Base-by-base conservation (phyloP, 192 early-diverging fungal species). In the Phlyctochytrium arcticum region DNA sequence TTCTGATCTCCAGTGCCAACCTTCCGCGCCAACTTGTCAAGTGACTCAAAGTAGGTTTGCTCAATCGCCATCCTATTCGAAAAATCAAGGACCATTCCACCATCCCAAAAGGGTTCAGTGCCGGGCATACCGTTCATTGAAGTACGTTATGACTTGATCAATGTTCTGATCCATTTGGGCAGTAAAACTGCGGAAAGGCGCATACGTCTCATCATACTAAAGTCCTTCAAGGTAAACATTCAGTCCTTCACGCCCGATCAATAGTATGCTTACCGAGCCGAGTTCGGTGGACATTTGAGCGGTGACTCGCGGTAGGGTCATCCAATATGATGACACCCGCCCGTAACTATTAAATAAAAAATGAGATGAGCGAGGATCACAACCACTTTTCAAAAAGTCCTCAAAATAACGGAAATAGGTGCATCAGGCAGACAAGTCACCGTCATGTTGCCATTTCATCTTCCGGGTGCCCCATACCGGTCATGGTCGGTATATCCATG, bases 181-280 rank as follows among this genome's bases (percentile, higher is more conserved):
- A 8, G 32, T 2, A 57, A 57, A 57, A 34, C 10, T 57, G n/a
- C 33, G 55, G 34, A 57, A 57, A 1, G 21, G 8, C 2, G 17
- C 17, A 34, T 57, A 57, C 17, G 55, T 33, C 23, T 57, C 55
- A 12, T 57, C 55, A 23, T 12, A n/a, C 55, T 57, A 44, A n/a
- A 2, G 21, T 0, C 39, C 1, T 44, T 19, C 2, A 0, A n/a
- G 12, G 12, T n/a, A 19, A 12, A n/a, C 37, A 2, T 19, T 44
- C 12, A 12, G 39, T 19, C 12, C 0, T 2, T 2, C 12, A 0
- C 15, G 12, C 15, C 1, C 2, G 0, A 44, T 2, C 2, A n/a
- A 19, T n/a, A 12, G 39, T 44, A 19, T 44, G 12, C 39, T 44
- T 44, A 44, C 39, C 12, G 15, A 12, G 39, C 39, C 39, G 39